Conservation (phyloP, 129 eudicot genomes). For the Deinandra increscens region DNA sequence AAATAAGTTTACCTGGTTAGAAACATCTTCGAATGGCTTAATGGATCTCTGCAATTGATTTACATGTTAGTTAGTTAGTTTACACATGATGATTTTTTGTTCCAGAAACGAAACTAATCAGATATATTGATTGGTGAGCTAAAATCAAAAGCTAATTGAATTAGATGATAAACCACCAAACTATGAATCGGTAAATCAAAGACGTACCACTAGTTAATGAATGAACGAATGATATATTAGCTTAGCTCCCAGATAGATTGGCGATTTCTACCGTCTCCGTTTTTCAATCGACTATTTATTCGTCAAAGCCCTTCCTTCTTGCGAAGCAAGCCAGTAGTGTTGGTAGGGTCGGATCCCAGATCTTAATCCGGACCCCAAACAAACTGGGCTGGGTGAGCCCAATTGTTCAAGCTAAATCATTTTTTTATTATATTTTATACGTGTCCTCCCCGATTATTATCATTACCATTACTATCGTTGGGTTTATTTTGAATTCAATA, state of each 20-base stretch:
- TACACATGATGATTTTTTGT: not conserved
- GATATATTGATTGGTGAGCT: no score
- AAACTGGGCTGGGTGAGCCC: not conserved
- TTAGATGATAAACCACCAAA: no score
- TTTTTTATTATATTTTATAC: no score
- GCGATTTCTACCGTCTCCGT: not conserved
- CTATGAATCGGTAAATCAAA: not conserved
- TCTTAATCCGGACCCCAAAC: not conserved
- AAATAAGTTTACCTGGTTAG: constrained; percentile 61
- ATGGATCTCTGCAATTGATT: constrained; percentile 29
- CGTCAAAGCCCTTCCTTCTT: constrained; percentile 37
- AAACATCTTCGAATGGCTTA: constrained; percentile 53
- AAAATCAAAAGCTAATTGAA: no score
- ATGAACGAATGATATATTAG: not conserved
- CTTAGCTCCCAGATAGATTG: no score
- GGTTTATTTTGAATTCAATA: no score
- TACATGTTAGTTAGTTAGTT: not conserved
- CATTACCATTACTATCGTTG: no score
- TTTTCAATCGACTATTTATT: not conserved
- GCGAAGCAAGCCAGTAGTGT: constrained; percentile 35
- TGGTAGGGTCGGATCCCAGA: not conserved
- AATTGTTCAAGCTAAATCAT: no score
- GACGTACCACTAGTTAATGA: constrained; percentile 11
- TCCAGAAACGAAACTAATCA: not conserved
- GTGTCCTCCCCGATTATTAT: no score